Conservation (phyloP, 2,329 filamentous ascomycete species). For the Colletotrichum zoysiae region DNA sequence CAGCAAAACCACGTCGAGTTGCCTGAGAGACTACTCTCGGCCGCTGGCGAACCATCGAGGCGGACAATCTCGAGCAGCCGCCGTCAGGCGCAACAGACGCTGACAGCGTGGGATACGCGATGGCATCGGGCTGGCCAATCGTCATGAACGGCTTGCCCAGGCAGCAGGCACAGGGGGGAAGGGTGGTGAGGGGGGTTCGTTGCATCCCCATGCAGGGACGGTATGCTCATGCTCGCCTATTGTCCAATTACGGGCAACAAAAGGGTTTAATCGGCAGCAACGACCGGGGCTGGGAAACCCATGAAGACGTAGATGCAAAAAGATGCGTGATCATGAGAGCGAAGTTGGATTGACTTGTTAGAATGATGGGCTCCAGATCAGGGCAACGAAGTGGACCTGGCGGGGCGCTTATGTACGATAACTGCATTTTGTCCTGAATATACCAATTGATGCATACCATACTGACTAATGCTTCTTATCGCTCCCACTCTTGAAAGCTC, state of each 20-base stretch:
- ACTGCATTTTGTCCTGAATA: constrained; percentile 3
- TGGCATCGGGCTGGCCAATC: constrained; percentile 30
- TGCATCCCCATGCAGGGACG: not conserved
- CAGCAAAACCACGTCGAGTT: constrained; percentile 8
- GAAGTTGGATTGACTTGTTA: not conserved
- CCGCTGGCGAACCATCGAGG: constrained; percentile 7
- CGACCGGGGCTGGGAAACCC: not conserved
- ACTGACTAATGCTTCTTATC: constrained; percentile 10
- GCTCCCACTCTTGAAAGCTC: constrained; percentile 5
- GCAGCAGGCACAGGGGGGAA: not conserved
- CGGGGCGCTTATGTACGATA: constrained; percentile 21
- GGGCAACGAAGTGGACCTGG: constrained; percentile 1
- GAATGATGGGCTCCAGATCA: not conserved
- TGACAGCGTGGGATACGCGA: constrained; percentile 15
- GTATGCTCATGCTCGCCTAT: not conserved
- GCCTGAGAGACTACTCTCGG: constrained; percentile 23
- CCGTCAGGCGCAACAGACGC: constrained; percentile 5
- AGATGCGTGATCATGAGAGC: not conserved
- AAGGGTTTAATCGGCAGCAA: too few species aligned
- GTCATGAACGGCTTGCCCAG: not conserved
- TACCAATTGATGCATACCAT: constrained; percentile 14
- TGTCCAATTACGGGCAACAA: too few species aligned
- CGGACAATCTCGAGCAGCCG: constrained; percentile 8
- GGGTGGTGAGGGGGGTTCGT: not conserved
- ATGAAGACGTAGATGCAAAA: not conserved